Conservation (phyloP, 2,329 filamentous ascomycete genomes). For the Ascocoryne sarcoides region DNA sequence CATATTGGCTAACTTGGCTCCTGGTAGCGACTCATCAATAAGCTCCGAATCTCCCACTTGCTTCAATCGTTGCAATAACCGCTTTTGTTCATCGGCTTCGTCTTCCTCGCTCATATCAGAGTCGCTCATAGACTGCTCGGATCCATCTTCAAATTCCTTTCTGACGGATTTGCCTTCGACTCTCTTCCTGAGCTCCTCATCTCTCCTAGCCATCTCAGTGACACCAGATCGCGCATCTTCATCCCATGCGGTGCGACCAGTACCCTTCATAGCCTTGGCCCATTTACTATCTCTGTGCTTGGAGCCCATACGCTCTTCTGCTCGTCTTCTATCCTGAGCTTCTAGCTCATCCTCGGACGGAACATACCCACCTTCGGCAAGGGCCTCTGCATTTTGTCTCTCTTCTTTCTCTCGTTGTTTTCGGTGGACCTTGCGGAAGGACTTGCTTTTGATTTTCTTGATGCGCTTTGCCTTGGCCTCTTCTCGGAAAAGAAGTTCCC, state of each 20-base stretch:
- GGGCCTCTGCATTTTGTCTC: slow-evolving; percentile 46
- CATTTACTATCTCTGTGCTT: slow-evolving; percentile 65
- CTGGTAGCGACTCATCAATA: slow-evolving; percentile 40
- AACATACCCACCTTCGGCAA: slow-evolving; percentile 50
- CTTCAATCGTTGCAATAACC: slow-evolving; percentile 41
- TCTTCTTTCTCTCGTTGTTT: slow-evolving; percentile 59
- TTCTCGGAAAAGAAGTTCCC: slow-evolving; percentile 82
- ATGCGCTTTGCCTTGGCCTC: slow-evolving; percentile 83
- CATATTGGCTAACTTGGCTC: slow-evolving; percentile 69
- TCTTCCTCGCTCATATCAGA: slow-evolving; percentile 44
- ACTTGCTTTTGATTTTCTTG: slow-evolving; percentile 98
- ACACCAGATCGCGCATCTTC: slow-evolving; percentile 58
- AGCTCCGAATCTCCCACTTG: slow-evolving; percentile 36
- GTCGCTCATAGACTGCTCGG: slow-evolving; percentile 51
- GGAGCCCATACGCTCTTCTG: slow-evolving; percentile 61
- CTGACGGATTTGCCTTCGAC: slow-evolving; percentile 53
- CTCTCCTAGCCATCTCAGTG: slow-evolving; percentile 54
- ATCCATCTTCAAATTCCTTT: slow-evolving; percentile 33
- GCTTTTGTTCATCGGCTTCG: slow-evolving; percentile 38
- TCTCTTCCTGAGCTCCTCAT: slow-evolving; percentile 57
- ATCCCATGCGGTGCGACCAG: slow-evolving; percentile 58
- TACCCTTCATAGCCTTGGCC: slow-evolving; percentile 60
- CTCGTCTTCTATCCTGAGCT: slow-evolving; percentile 51
- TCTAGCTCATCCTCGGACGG: slow-evolving; percentile 57
- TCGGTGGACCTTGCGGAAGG: slow-evolving; percentile 84